phyloP scores from a whole-genome alignment of 371 early-diverging fungal species.

The Mucor indicus region DNA sequence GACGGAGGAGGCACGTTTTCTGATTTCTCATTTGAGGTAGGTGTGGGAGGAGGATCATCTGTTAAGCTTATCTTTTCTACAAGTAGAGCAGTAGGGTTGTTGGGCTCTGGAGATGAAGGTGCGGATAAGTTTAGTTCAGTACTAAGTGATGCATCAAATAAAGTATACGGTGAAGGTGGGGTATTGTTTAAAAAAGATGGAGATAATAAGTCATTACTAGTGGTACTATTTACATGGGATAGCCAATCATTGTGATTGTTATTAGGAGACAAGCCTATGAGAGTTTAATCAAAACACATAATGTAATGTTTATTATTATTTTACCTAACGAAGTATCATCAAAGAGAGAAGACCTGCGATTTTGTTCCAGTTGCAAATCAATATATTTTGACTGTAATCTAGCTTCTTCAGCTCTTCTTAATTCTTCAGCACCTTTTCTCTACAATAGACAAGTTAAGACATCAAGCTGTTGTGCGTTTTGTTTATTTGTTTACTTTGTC shows the following conservation, averaged over 20 bases:
- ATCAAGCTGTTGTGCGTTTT: not conserved
- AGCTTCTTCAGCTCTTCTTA: conserved; percentile 43
- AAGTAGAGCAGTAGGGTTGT: not conserved
- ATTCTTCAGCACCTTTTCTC: conserved; percentile 47
- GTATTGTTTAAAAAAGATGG: conserved; percentile 5
- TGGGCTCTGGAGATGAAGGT: conserved; percentile 34
- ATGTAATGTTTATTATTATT: not conserved
- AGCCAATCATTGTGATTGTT: conserved; percentile 15
- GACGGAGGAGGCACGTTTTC: conserved; percentile 1
- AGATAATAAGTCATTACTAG: conserved; percentile 14
- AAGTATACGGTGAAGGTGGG: conserved; percentile 28
- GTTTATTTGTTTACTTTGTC: conserved; percentile 39
- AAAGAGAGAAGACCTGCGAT: conserved; percentile 23
- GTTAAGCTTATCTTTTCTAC: conserved; percentile 6
- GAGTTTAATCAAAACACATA: not conserved
- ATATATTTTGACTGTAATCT: conserved; percentile 39
- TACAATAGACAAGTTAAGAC: conserved; percentile 3
- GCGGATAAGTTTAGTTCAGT: conserved; percentile 34
- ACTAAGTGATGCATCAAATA: conserved; percentile 40
- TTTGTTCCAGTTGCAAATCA: conserved; percentile 36
- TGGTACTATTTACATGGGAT: conserved; percentile 1
- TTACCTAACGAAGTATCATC: conserved; percentile 20
- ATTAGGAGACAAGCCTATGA: not conserved
- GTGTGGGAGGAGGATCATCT: conserved; percentile 6
- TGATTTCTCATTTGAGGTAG: not conserved